phyloP scores from a whole-genome alignment of 768 basidiomycete species.

The Imleria badia region DNA sequence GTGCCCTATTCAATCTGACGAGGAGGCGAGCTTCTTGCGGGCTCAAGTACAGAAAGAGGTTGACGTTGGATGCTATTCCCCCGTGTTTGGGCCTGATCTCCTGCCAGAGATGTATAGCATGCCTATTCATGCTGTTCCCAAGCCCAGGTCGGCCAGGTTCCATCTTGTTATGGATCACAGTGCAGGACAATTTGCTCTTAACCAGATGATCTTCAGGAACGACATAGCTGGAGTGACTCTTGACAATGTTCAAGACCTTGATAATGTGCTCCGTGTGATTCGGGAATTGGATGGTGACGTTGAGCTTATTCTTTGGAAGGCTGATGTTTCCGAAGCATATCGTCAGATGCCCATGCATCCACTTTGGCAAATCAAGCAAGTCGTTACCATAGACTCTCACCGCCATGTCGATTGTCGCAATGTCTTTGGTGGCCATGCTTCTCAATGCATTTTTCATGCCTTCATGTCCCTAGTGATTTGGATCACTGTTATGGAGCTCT shows the following conservation, averaged over 20 bases:
- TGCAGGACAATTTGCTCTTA: too few relatives aligned
- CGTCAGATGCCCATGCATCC: conserved; percentile 37
- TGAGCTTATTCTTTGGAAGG: too few relatives aligned
- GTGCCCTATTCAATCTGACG: too few relatives aligned
- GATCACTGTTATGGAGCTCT: too few relatives aligned
- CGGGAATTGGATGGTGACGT: too few relatives aligned
- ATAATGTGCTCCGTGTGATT: too few relatives aligned
- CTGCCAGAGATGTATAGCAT: conserved; percentile 43
- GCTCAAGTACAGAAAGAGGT: not conserved
- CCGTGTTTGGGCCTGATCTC: conserved; percentile 24
- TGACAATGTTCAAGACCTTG: conserved; percentile 37
- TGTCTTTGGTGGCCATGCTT: conserved; percentile 25
- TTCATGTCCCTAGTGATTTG: too few relatives aligned
- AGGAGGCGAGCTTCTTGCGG: too few relatives aligned
- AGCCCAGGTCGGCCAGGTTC: conserved; percentile 37
- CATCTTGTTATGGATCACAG: too few relatives aligned
- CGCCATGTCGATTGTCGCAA: conserved; percentile 24
- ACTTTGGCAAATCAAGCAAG: conserved; percentile 42
- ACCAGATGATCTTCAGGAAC: too few relatives aligned
- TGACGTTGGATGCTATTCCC: not conserved
- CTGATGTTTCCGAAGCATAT: conserved; percentile 39
- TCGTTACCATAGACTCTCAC: conserved; percentile 20
- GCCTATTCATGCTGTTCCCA: conserved; percentile 41
- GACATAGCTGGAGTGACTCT: conserved; percentile 8
- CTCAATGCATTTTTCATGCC: conserved; percentile 22